phyloP scores from a whole-genome alignment of 192 early-diverging fungal species.

The Coemansia sp. region DNA sequence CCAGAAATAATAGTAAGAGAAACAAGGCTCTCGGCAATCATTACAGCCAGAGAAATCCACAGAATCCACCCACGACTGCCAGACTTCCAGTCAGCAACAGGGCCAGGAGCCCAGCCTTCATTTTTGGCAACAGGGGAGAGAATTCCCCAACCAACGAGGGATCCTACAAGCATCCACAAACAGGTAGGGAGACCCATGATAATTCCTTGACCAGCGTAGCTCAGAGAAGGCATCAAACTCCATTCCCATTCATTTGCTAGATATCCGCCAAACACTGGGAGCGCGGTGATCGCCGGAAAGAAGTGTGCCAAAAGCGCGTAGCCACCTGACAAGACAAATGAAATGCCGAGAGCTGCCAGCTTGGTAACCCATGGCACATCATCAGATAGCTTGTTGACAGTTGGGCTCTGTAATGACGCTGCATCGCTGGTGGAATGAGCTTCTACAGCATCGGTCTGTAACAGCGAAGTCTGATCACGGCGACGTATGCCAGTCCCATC shows the following conservation, averaged over 20 bases:
- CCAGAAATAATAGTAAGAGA: constrained; percentile 59
- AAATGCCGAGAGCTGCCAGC: constrained; percentile 52
- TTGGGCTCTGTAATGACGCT: neutral
- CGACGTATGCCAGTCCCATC: constrained; percentile 1
- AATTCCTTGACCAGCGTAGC: constrained; percentile 76
- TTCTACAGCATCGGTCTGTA: neutral
- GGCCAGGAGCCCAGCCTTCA: constrained; percentile 71
- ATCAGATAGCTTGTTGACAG: constrained; percentile 8
- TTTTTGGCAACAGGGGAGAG: constrained; percentile 67
- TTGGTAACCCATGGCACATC: constrained; percentile 66
- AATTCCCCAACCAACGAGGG: constrained; percentile 72
- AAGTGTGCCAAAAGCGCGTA: constrained; percentile 69
- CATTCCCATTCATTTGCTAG: constrained; percentile 64
- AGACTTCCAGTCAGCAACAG: constrained; percentile 65
- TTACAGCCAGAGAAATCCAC: constrained; percentile 76
- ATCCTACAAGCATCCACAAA: constrained; percentile 67
- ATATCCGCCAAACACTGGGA: constrained; percentile 59
- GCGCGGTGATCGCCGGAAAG: constrained; percentile 54
- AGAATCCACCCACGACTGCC: constrained; percentile 77
- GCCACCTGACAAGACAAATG: constrained; percentile 62
- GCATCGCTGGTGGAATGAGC: neutral
- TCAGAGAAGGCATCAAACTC: constrained; percentile 70
- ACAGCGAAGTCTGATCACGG: neutral
- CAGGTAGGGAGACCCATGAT: constrained; percentile 82
- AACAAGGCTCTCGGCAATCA: constrained; percentile 71